Base-by-base conservation (phyloP, 345 rosid genomes). In the Salix arbutifolia region DNA sequence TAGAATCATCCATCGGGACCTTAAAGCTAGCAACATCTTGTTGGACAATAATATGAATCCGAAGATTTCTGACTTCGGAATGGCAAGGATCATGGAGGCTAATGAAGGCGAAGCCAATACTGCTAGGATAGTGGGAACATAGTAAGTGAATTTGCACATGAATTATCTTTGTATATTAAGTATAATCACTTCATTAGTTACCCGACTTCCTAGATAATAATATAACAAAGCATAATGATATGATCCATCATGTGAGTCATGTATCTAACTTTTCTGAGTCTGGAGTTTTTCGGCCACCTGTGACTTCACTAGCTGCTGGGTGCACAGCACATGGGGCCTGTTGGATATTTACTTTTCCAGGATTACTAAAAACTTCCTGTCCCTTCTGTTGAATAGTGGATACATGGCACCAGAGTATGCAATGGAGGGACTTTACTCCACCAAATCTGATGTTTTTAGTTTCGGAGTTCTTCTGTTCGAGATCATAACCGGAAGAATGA, bases 331-430 rank as follows among this genome's bases (percentile, higher is more conserved):
- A 40, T n/a, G 17, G 69, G 69, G 2, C 40, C 3, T 21, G 62
- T 23, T n/a, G n/a, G 13, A n/a, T 56, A n/a, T 56, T 56, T 66
- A 37, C 19, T 4, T 1, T 25, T 35, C 1, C 62, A 56, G 10
- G 26, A 9, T 66, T 19, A 17, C 69, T 66, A 8, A 70, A 8
- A 17, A 8, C 13, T 50, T 53, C 23, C 9, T 35, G 3, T 11
- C 5, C 28, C 21, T n/a, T 26, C 19, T 6, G 3, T 64, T 69
- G 23, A 69, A 46, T 66, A 89, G 87, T 75, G 91, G 89, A 73
- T 90, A 89, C 66, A 82, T 90, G 91, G 89, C 92, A 44, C 90
- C 90, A 5, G 89, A 91, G 65, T 89, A 89, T 70, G 87, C 72
- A 16, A 75, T 79, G 79, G 83, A 74, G 3, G 93, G 91, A 31